Evolutionary conservation across 345 rosid species (phyloP).

Genomic region (Luvunga scandens): DNA sequence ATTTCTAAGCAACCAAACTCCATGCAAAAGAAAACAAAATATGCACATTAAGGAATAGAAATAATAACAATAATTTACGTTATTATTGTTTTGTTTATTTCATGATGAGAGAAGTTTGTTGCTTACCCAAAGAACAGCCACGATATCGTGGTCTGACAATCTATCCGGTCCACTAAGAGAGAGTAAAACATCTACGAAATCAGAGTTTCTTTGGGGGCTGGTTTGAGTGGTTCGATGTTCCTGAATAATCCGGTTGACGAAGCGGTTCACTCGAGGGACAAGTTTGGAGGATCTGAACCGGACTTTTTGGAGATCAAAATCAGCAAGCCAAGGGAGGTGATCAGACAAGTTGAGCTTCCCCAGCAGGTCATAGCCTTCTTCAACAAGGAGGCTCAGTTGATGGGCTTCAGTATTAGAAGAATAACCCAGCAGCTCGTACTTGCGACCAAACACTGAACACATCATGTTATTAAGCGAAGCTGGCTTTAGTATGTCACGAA

Average conservation of each 20-base stretch:
- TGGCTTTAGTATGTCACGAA: slow-evolving; percentile 34
- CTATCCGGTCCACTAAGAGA: slow-evolving; percentile 19
- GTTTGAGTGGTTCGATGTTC: slow-evolving; percentile 25
- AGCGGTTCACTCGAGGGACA: slow-evolving; percentile 45
- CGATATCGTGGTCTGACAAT: slow-evolving; percentile 19
- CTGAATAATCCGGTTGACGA: slow-evolving; percentile 41
- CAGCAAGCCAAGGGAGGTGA: slow-evolving; percentile 50
- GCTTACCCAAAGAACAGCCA: slow-evolving; percentile 24
- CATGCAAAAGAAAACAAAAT: slow-evolving; percentile 16
- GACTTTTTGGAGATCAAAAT: slow-evolving; percentile 41
- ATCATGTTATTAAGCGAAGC: slow-evolving; percentile 59
- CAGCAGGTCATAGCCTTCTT: slow-evolving; percentile 48
- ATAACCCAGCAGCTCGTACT: slow-evolving; percentile 26
- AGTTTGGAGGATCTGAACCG: slow-evolving; percentile 41
- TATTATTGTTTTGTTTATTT: neutral
- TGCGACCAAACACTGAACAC: slow-evolving; percentile 48
- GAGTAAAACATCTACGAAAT: slow-evolving; percentile 36
- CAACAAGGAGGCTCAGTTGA: slow-evolving; percentile 37
- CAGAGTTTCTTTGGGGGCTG: slow-evolving; percentile 15
- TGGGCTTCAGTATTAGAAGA: slow-evolving; percentile 21
- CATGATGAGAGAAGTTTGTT: neutral
- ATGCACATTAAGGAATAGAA: neutral
- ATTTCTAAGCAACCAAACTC: slow-evolving; percentile 6
- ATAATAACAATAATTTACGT: too few relatives aligned
- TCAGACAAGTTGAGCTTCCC: slow-evolving; percentile 55